Conservation (phyloP, 345 rosid genomes). For the Pistacia atlantica region DNA sequence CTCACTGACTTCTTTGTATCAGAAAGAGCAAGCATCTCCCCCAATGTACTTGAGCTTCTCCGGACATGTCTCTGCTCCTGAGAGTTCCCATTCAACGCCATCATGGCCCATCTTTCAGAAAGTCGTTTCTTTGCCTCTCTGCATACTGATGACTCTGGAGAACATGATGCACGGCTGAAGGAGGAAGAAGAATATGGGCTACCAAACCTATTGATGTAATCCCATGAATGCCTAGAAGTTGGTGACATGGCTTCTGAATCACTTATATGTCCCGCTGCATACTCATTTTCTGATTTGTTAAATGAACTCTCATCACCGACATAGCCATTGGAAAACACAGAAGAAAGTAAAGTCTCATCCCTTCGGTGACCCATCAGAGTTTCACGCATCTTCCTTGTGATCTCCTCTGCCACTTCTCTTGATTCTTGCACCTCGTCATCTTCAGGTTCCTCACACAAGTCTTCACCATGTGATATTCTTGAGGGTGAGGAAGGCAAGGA, state of each 20-base stretch:
- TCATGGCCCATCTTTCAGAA: slow-evolving; percentile 96
- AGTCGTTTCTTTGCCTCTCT: slow-evolving; percentile 75
- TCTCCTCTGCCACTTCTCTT: slow-evolving; percentile 61
- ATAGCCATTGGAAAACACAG: slow-evolving; percentile 84
- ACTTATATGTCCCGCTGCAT: slow-evolving; percentile 61
- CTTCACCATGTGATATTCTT: slow-evolving; percentile 39
- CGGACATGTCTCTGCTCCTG: slow-evolving; percentile 48
- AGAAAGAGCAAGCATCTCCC: slow-evolving; percentile 94
- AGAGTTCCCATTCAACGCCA: slow-evolving; percentile 65
- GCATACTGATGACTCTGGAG: slow-evolving; percentile 91
- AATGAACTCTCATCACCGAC: slow-evolving; percentile 85
- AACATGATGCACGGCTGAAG: slow-evolving; percentile 67
- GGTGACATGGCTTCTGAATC: slow-evolving; percentile 81
- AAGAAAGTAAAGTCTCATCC: slow-evolving; percentile 77
- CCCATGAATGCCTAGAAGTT: slow-evolving; percentile 86
- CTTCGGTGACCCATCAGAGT: slow-evolving; percentile 60
- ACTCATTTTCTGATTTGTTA: slow-evolving; percentile 67
- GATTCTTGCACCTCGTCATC: slow-evolving; percentile 60
- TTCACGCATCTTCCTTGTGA: slow-evolving; percentile 55
- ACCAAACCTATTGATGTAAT: slow-evolving; percentile 64
- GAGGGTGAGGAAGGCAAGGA: slow-evolving; percentile 58
- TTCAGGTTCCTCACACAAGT: slow-evolving; percentile 47
- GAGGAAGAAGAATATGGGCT: slow-evolving; percentile 72
- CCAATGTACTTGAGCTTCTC: slow-evolving; percentile 78
- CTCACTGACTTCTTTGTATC: slow-evolving; percentile 46